Percentiles rank a stretch among this genome's conserved stretches.
Conservation (phyloP, 2,329 filamentous ascomycete species). For the Cyclaneusma minus region DNA sequence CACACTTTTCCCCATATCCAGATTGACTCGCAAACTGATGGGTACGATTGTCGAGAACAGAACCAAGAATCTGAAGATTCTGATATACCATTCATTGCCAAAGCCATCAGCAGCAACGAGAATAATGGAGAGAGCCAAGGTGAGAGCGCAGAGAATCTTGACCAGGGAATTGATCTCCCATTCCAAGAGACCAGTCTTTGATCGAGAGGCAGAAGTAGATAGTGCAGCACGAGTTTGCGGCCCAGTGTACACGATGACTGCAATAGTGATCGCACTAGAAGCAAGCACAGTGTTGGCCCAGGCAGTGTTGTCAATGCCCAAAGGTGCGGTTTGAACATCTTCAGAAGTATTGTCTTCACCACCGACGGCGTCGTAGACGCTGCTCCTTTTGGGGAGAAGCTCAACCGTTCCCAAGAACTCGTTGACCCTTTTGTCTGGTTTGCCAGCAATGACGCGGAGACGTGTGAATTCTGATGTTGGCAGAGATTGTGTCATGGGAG, state of each 20-base stretch:
- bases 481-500: slow-evolving; percentile 70
- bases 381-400: slow-evolving; percentile 37
- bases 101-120: slow-evolving; percentile 82
- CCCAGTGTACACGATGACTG: slow-evolving; percentile 87
- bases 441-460: slow-evolving; percentile 62
- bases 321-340: slow-evolving; percentile 43
- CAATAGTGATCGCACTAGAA: slow-evolving; percentile 76
- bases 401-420: slow-evolving; percentile 87
- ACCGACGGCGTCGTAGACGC: slow-evolving; percentile 17
- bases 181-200: slow-evolving; percentile 86
- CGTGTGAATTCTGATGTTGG: slow-evolving; percentile 55
- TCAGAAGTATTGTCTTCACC: slow-evolving; percentile 20
- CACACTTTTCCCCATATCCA: slow-evolving; percentile 92
- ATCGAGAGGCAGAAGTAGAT: slow-evolving; percentile 80
- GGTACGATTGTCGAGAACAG: slow-evolving; percentile 98
- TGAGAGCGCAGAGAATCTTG: slow-evolving; percentile 87
- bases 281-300: slow-evolving; percentile 98
- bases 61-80: slow-evolving; percentile 95
- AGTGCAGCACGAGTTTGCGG: slow-evolving; percentile 86
- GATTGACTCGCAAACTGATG: slow-evolving; percentile 87
- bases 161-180: slow-evolving; percentile 95
- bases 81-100: slow-evolving; percentile 73
- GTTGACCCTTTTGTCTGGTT: slow-evolving; percentile 87
- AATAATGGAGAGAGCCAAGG: slow-evolving; percentile 69
- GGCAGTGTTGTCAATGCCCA: slow-evolving; percentile 92